Percentiles rank a stretch among this genome's conserved stretches.
These are phyloP conservation scores for Penicillium odoratum DNA, from an alignment of 495 filamentous ascomycete species.

Conservation along the genomic window DNA sequence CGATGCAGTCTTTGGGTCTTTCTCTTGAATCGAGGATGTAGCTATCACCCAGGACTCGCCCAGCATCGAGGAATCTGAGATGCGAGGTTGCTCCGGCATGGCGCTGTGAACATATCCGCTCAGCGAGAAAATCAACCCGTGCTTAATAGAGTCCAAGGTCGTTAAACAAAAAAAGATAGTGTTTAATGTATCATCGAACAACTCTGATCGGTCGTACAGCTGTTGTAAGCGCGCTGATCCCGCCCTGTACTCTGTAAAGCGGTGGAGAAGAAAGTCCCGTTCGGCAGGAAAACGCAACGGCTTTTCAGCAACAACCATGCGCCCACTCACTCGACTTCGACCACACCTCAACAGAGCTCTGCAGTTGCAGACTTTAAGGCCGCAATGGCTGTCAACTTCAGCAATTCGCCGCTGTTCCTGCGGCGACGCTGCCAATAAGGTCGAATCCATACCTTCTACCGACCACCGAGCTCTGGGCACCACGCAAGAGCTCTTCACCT, in stretches of 20 bases:
- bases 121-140: background rate
- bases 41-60: slow-evolving; percentile 45
- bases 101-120: slow-evolving; percentile 16
- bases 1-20: slow-evolving; percentile 1
- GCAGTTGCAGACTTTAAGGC: slow-evolving; percentile 11
- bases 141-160: too few relatives aligned
- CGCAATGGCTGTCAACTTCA: slow-evolving; percentile 38
- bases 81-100: slow-evolving; percentile 31
- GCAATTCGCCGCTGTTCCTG: slow-evolving; percentile 39
- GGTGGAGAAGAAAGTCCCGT: slow-evolving; percentile 22
- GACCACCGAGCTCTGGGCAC: slow-evolving; percentile 74
- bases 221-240: slow-evolving; percentile 4
- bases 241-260: slow-evolving; percentile 19
- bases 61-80: slow-evolving; percentile 29
- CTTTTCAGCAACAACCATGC: slow-evolving; percentile 28
- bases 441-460: slow-evolving; percentile 30
- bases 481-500: slow-evolving; percentile 75
- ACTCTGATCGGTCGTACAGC: background rate
- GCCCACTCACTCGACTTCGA: slow-evolving; percentile 26
- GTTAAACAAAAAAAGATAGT: too few relatives aligned
- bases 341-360: slow-evolving; percentile 12
- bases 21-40: slow-evolving; percentile 17
- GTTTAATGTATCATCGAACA: too few relatives aligned
- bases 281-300: slow-evolving; percentile 17
- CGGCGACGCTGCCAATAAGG: slow-evolving; percentile 31